Percentiles rank a stretch among this genome's conserved stretches.
Conservation (phyloP, 1,284 basidiomycete species). For the Ganoderma sinense region DNA sequence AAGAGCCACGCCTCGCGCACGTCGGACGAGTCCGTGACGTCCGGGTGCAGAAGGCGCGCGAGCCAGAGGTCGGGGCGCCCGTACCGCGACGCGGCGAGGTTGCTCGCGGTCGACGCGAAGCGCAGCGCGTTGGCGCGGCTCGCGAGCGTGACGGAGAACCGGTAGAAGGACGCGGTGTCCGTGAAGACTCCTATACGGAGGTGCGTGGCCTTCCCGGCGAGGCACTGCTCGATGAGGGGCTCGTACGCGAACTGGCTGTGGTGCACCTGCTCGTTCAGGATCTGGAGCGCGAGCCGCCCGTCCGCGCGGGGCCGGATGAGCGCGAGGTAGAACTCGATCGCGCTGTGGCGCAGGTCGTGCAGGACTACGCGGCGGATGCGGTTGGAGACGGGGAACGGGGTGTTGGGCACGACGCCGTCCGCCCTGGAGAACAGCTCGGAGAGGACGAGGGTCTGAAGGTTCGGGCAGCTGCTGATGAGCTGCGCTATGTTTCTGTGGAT, state of each 20-base stretch:
- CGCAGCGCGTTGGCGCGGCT: constrained; percentile 8
- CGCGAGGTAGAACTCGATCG: constrained; percentile 9
- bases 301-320: background rate
- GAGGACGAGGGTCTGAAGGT: background rate
- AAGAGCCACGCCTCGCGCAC: constrained; percentile 15
- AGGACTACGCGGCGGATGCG: constrained; percentile 2
- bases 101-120: constrained; percentile 10
- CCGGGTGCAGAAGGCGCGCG: constrained; percentile 4
- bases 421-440: background rate
- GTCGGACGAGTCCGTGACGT: background rate
- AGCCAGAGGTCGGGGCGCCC: background rate
- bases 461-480: background rate
- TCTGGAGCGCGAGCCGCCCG: background rate
- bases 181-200: constrained; percentile 4
- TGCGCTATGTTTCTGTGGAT: background rate
- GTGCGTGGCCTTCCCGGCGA: background rate
- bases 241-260: constrained; percentile 2
- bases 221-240: constrained; percentile 5
- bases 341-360: background rate
- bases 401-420: background rate
- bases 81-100: constrained; percentile 11
- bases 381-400: background rate
- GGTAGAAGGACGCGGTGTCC: background rate
- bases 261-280: constrained; percentile 5
- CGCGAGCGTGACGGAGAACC: constrained; percentile 6